Evolutionary conservation across 1,284 basidiomycete genomes (phyloP).

Genomic region (Exobasidium rhododendri): DNA sequence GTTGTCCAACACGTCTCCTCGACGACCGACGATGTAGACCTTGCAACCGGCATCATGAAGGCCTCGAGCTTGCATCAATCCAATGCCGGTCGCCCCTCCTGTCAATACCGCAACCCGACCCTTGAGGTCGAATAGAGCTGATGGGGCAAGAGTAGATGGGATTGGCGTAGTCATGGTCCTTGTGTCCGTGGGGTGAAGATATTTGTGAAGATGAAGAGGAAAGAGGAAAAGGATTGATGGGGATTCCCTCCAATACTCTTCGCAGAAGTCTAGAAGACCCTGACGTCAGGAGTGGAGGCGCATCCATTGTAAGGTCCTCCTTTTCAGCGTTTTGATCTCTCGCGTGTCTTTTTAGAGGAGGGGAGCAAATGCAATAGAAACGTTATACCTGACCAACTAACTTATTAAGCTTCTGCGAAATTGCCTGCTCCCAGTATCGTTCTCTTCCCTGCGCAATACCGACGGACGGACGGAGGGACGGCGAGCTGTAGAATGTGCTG

Average conservation of each 20-base stretch:
- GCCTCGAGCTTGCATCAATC: slow-evolving; percentile 68
- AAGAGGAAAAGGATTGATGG: background rate
- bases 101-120: slow-evolving; percentile 68
- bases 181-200: background rate
- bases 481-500: too few relatives aligned
- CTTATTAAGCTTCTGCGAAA: too few relatives aligned
- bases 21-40: slow-evolving; percentile 63
- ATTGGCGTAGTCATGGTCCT: background rate
- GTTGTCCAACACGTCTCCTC: slow-evolving; percentile 30
- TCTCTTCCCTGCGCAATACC: too few relatives aligned
- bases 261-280: too few relatives aligned
- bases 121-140: slow-evolving; percentile 25
- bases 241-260: too few relatives aligned
- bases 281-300: background rate
- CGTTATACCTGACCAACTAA: too few relatives aligned
- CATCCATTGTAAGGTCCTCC: too few relatives aligned
- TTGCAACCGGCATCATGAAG: slow-evolving; percentile 73
- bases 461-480: too few relatives aligned
- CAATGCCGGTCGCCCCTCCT: slow-evolving; percentile 75
- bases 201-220: background rate
- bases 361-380: too few relatives aligned
- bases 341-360: too few relatives aligned
- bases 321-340: too few relatives aligned
- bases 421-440: too few relatives aligned
- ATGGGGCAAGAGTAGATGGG: background rate